Evolutionary conservation across 352 stramenopile genomes (phyloP), one percentile per base, ranked within the genome.

Genomic region (Phytophthora kernoviae): DNA sequence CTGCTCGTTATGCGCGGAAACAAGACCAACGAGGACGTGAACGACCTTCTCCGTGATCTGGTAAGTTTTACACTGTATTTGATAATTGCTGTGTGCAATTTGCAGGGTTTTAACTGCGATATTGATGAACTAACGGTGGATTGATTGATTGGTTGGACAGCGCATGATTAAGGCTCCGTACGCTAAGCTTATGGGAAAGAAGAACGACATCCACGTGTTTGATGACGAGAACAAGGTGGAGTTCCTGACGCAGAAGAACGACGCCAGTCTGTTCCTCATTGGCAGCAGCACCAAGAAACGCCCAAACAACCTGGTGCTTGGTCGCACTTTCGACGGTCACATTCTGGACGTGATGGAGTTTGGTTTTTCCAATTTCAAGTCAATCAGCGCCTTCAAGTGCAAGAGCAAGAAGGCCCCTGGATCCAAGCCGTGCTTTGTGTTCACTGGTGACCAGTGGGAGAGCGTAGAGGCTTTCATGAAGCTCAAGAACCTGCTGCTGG

Each of bases 261-360:
- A 99, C 76, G 97, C 91, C 60, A 90, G 92, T 20, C 72, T 99
- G 3, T 99, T 99, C 77, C 84, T 93, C 39, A 73, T 99, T 49
- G 97, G 91, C 21, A 97, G 84, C 73, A 93, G 97, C 85, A 99
- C 98, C 58, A 99, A 99, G 80, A 99, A 99, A 75, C 87, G 98
- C 65, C 94, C 97, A 15, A 98, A 99, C 79, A 99, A 99, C 70
- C 70, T 99, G 24, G 85, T 99, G 17, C 68, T 99, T 37, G 98
- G 98, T 11, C 87, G 98, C 58, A 99, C 94, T 10, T 99, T 99
- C 70, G 97, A 99, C 77, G 94, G 94, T 27, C 91, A 99, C 77
- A 87, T 99, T 21, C 74, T 99, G 43, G 98, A 99, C 74, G 97
- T 99, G 74, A 90, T 99, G 54, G 98, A 99, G 86, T 76, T 99